Percentiles rank a stretch among this genome's conserved stretches.
Evolutionary conservation across 148 eudicot species (phyloP).

Genomic region (Bassia scoparia): DNA sequence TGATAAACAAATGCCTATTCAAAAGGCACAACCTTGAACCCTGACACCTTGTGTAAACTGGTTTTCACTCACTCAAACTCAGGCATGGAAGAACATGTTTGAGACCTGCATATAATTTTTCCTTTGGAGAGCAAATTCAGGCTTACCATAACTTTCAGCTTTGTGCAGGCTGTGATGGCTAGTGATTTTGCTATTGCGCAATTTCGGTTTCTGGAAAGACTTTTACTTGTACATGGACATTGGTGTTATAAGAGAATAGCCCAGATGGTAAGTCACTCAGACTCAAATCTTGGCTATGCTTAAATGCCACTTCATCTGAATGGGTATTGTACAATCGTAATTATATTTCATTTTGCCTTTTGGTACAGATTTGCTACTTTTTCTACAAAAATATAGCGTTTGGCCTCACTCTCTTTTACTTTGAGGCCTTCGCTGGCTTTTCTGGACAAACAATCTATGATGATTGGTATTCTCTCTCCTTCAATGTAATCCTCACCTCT

Average conservation of each 20-base stretch:
- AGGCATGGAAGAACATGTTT: neutral
- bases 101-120: neutral
- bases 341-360: constrained; percentile 14
- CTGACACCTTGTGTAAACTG: neutral
- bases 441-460: constrained; percentile 89
- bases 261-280: constrained; percentile 65
- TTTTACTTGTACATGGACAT: constrained; percentile 90
- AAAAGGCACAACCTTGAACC: neutral
- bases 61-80: neutral
- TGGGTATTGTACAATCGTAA: neutral
- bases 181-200: constrained; percentile 96
- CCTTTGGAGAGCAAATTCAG: constrained; percentile 8
- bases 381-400: constrained; percentile 94
- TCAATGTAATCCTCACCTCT: constrained; percentile 84
- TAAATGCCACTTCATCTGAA: neutral
- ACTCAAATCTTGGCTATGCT: neutral
- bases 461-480: constrained; percentile 81
- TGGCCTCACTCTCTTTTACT: constrained; percentile 91
- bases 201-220: constrained; percentile 84
- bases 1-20: neutral
- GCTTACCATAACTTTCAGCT: constrained; percentile 38
- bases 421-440: constrained; percentile 83
- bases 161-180: constrained; percentile 96
- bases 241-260: constrained; percentile 99
- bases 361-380: constrained; percentile 82